phyloP scores from a whole-genome alignment of 2,329 filamentous ascomycete genomes.

The Alternaria arbusti region DNA sequence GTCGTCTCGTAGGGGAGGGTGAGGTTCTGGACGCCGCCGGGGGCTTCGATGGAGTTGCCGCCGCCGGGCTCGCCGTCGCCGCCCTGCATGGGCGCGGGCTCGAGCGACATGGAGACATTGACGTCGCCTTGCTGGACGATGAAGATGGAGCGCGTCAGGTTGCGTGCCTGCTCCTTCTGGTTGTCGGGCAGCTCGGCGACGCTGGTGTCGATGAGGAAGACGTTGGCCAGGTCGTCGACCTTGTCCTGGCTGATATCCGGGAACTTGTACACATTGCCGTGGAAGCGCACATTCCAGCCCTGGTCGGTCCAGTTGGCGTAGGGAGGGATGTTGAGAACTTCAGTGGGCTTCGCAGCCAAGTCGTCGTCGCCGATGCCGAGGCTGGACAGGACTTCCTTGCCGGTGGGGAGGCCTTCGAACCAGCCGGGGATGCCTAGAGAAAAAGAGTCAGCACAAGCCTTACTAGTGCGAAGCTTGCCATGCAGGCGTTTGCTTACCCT shows the following conservation, averaged over 20 bases:
- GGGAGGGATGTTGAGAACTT: slow-evolving; percentile 72
- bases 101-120: slow-evolving; percentile 69
- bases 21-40: slow-evolving; percentile 68
- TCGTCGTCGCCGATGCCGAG: slow-evolving; percentile 66
- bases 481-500: slow-evolving; percentile 30
- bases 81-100: slow-evolving; percentile 64
- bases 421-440: slow-evolving; percentile 65
- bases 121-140: slow-evolving; percentile 73
- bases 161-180: slow-evolving; percentile 72
- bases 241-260: slow-evolving; percentile 70
- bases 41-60: slow-evolving; percentile 58
- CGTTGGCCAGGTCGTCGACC: slow-evolving; percentile 71
- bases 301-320: slow-evolving; percentile 78
- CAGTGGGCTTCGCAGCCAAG: slow-evolving; percentile 68
- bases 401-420: slow-evolving; percentile 69
- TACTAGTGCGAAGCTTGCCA: slow-evolving; percentile 11
- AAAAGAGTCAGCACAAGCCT: slow-evolving; percentile 27
- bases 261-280: slow-evolving; percentile 82
- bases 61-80: slow-evolving; percentile 57
- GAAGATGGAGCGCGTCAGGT: slow-evolving; percentile 75
- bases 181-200: slow-evolving; percentile 64
- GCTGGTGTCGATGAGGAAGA: slow-evolving; percentile 71
- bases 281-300: slow-evolving; percentile 78
- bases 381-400: slow-evolving; percentile 64
- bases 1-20: slow-evolving; percentile 72